These are phyloP conservation scores for Fusarium marasasianum DNA, from an alignment of 2,329 filamentous ascomycete species.

Conservation along the genomic window DNA sequence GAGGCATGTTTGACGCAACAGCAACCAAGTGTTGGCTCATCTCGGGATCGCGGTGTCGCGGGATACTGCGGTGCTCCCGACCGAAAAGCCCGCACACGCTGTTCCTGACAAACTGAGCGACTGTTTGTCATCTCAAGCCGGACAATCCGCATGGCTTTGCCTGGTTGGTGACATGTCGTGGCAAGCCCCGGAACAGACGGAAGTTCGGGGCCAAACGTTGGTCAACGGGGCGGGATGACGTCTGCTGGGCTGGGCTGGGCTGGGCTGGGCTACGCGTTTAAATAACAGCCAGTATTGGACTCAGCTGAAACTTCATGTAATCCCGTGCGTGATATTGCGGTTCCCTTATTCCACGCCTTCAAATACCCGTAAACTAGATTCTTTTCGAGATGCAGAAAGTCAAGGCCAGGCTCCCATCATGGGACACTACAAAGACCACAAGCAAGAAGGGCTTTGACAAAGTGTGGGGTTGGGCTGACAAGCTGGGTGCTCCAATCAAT, in stretches of 20 bases:
- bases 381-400: conserved; percentile 48
- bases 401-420: conserved; percentile 52
- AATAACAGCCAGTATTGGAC: neutral
- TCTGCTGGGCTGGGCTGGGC: neutral
- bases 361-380: rapidly evolving
- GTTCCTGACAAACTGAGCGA: neutral
- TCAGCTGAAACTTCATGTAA: neutral
- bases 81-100: neutral
- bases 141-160: neutral
- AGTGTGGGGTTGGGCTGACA: conserved; percentile 64
- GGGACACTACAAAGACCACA: conserved; percentile 63
- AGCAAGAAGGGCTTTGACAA: conserved; percentile 78
- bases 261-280: neutral
- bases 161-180: neutral
- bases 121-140: neutral
- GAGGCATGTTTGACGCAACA: too few relatives aligned
- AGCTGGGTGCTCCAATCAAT: conserved; percentile 78
- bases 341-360: neutral
- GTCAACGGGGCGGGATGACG: conserved; percentile 7
- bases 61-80: neutral
- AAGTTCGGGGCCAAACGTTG: neutral
- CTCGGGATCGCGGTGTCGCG: neutral
- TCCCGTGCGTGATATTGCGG: neutral
- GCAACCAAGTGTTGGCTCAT: neutral
- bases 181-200: conserved; percentile 7